A percentile compares a stretch with the other conserved stretches of the same genome.
Conservation (phyloP, 2,329 filamentous ascomycete genomes). For the Mycogone perniciosa region DNA sequence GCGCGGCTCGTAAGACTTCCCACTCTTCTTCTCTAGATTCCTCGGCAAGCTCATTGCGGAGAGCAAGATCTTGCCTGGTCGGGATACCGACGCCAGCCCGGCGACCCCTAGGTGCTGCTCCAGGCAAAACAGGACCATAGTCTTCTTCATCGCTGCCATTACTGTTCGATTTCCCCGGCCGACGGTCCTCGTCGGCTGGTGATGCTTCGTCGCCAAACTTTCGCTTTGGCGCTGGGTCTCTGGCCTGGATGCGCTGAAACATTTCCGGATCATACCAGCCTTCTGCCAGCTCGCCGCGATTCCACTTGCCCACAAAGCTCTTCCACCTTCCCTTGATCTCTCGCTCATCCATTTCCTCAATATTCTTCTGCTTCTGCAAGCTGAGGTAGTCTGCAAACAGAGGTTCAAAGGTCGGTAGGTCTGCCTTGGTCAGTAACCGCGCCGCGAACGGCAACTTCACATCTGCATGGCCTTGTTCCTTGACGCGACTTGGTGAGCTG, state of each 20-base stretch:
- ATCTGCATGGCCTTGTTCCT: background rate
- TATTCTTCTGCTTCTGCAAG: conserved; percentile 71
- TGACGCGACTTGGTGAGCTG: conserved; percentile 4
- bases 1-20: conserved; percentile 52
- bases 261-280: conserved; percentile 88
- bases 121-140: conserved; percentile 40
- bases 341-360: conserved; percentile 63
- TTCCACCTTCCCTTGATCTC: conserved; percentile 85
- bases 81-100: conserved; percentile 58
- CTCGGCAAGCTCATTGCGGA: conserved; percentile 44
- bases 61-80: conserved; percentile 64
- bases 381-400: conserved; percentile 82
- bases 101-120: conserved; percentile 15
- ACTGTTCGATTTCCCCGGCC: conserved; percentile 2
- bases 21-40: conserved; percentile 47
- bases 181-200: background rate
- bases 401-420: conserved; percentile 59
- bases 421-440: conserved; percentile 59
- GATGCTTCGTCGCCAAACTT: background rate
- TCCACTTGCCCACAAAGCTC: conserved; percentile 89
- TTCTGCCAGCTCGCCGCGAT: conserved; percentile 76
- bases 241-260: conserved; percentile 38
- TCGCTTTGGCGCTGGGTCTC: conserved; percentile 13
- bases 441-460: conserved; percentile 58
- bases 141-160: conserved; percentile 33